Evolutionary conservation across 2,329 filamentous ascomycete genomes (phyloP).

Genomic region (Paracoccidioides brasiliensis): DNA sequence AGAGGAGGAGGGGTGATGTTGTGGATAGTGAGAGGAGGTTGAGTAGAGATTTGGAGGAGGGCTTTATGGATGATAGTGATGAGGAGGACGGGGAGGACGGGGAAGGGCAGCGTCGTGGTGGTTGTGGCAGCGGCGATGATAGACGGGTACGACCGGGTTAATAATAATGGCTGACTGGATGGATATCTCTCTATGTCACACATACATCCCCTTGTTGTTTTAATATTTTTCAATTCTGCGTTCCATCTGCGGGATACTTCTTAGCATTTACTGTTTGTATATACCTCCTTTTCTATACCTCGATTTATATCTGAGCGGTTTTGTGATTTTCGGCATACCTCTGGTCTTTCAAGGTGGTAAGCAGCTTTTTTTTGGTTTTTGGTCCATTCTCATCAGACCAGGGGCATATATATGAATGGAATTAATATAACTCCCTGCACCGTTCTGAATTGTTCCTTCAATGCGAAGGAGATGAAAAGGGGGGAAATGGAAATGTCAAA

Average conservation of each 20-base stretch:
- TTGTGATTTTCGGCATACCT: too few relatives aligned
- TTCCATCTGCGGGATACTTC: neutral
- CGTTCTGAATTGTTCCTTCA: too few relatives aligned
- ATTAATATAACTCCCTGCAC: too few relatives aligned
- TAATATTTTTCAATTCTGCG: neutral
- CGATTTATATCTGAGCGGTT: too few relatives aligned
- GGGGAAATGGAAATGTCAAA: too few relatives aligned
- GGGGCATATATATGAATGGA: too few relatives aligned
- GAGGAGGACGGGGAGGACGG: slow-evolving; percentile 34
- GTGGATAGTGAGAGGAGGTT: slow-evolving; percentile 42
- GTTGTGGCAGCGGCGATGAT: neutral
- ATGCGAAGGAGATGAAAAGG: too few relatives aligned
- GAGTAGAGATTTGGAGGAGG: slow-evolving; percentile 67
- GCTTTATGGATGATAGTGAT: slow-evolving; percentile 61
- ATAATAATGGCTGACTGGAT: neutral
- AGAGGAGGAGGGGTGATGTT: slow-evolving; percentile 34
- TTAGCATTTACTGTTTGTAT: too few relatives aligned
- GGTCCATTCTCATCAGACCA: too few relatives aligned
- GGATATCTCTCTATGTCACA: neutral
- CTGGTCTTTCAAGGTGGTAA: too few relatives aligned
- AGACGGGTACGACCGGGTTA: neutral
- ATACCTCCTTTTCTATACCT: too few relatives aligned
- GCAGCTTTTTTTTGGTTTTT: too few relatives aligned
- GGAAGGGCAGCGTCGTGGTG: neutral
- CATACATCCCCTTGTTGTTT: neutral